Evolutionary conservation across 345 rosid genomes (phyloP).

Genomic region (Carallia pectinifolia): DNA sequence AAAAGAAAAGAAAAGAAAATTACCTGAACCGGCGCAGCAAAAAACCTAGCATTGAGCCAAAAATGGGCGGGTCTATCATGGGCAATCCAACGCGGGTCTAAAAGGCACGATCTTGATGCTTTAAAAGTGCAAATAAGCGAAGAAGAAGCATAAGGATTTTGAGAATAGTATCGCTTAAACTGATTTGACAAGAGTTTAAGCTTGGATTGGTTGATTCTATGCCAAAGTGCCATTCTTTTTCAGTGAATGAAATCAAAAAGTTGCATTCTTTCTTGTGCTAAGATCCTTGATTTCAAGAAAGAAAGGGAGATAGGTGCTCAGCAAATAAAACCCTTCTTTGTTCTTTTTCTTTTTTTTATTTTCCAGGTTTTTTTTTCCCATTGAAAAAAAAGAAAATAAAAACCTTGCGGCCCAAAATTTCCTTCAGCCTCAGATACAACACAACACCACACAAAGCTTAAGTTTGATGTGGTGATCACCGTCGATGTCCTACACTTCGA

Average conservation of each 20-base stretch:
- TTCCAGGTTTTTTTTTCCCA: too few species aligned
- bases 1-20: not conserved
- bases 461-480: too few species aligned
- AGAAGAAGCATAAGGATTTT: conserved; percentile 23
- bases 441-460: too few species aligned
- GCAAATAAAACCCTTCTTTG: too few species aligned
- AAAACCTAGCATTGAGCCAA: conserved; percentile 42
- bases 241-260: not conserved
- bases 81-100: conserved; percentile 15
- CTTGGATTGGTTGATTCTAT: conserved; percentile 39
- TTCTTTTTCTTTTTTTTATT: too few species aligned
- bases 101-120: conserved; percentile 5
- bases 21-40: conserved; percentile 50
- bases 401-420: too few species aligned
- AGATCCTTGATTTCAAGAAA: too few species aligned
- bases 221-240: conserved; percentile 40
- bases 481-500: too few species aligned
- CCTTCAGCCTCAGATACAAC: too few species aligned
- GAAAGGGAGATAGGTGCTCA: too few species aligned
- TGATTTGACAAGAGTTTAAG: conserved; percentile 26
- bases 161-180: conserved; percentile 29
- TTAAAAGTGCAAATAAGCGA: conserved; percentile 4
- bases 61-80: conserved; percentile 22
- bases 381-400: too few species aligned
- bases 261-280: conserved; percentile 8